Conservation (phyloP, 2,329 filamentous ascomycete genomes). For the Aspergillus terreus region DNA sequence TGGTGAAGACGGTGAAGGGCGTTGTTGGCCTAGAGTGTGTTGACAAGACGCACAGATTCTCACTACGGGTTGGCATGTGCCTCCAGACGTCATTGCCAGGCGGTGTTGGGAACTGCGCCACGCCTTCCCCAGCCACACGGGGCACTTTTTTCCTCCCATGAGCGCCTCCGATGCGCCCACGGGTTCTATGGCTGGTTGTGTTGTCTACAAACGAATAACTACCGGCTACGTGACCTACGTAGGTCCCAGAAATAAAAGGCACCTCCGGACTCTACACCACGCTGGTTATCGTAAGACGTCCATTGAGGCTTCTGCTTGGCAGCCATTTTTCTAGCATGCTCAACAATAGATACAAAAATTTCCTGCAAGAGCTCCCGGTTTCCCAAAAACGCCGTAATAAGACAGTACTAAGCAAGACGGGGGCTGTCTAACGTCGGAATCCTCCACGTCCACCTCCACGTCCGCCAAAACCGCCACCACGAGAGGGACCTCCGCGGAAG, state of each 20-base stretch:
- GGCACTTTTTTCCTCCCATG: neutral
- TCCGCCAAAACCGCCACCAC: constrained; percentile 42
- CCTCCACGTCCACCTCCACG: constrained; percentile 31
- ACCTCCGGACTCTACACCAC: no score
- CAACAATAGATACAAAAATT: constrained; percentile 34
- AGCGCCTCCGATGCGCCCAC: no score
- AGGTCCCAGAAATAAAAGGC: no score
- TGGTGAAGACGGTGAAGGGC: constrained; percentile 11
- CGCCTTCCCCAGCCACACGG: constrained; percentile 21
- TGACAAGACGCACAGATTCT: constrained; percentile 31
- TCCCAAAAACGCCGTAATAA: constrained; percentile 43
- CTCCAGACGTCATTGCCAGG: constrained; percentile 34
- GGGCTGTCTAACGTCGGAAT: constrained; percentile 23
- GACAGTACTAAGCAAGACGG: constrained; percentile 31
- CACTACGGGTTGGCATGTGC: constrained; percentile 14
- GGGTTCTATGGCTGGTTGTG: no score
- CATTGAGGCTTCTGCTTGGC: constrained; percentile 29
- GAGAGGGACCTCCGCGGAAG: constrained; percentile 27
- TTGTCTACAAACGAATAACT: no score
- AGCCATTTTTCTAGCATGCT: constrained; percentile 33
- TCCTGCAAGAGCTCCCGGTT: constrained; percentile 38
- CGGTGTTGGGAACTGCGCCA: constrained; percentile 26
- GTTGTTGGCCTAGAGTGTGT: constrained; percentile 26
- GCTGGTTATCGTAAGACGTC: constrained; percentile 13
- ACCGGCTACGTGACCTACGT: neutral